Evolutionary conservation across 768 basidiomycete species (phyloP).

Genomic region (Paxillus rubicundulus): DNA sequence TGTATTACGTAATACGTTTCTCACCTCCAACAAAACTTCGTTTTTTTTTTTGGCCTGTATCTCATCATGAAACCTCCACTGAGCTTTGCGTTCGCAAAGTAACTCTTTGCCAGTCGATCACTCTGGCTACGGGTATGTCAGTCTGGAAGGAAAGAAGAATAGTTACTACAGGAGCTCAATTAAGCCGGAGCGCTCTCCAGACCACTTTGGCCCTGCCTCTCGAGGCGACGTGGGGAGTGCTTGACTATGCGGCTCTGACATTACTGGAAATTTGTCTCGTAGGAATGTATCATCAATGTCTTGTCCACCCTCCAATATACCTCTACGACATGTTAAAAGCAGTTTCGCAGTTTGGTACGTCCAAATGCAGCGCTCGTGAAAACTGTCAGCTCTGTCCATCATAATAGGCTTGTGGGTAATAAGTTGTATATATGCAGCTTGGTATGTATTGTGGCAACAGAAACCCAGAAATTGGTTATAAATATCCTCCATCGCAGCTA

Average conservation of each 20-base stretch:
- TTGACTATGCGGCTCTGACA: conserved; percentile 79
- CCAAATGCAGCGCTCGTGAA: background rate
- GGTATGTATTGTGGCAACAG: too few relatives aligned
- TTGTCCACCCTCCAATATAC: too few relatives aligned
- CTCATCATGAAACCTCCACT: conserved; percentile 20
- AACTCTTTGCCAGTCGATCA: conserved; percentile 50
- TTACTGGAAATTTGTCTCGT: background rate
- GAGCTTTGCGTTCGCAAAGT: conserved; percentile 38
- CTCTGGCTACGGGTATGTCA: conserved; percentile 52
- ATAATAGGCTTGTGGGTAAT: too few relatives aligned
- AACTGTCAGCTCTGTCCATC: background rate
- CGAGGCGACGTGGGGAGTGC: conserved; percentile 49
- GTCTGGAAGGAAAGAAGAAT: conserved; percentile 43
- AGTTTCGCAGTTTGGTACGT: too few relatives aligned
- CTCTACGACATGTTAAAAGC: too few relatives aligned
- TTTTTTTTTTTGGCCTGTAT: background rate
- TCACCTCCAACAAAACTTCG: background rate
- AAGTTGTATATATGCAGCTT: too few relatives aligned
- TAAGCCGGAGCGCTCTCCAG: conserved; percentile 75
- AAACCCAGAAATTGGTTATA: background rate
- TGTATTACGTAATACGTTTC: conserved; percentile 13
- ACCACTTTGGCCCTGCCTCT: conserved; percentile 35
- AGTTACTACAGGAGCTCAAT: conserved; percentile 50
- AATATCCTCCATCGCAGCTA: background rate
- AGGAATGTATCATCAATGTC: background rate